Percentiles rank a stretch among this genome's conserved stretches.
Evolutionary conservation across 2,329 filamentous ascomycete genomes (phyloP).

Genomic region (Xylaria sp.): DNA sequence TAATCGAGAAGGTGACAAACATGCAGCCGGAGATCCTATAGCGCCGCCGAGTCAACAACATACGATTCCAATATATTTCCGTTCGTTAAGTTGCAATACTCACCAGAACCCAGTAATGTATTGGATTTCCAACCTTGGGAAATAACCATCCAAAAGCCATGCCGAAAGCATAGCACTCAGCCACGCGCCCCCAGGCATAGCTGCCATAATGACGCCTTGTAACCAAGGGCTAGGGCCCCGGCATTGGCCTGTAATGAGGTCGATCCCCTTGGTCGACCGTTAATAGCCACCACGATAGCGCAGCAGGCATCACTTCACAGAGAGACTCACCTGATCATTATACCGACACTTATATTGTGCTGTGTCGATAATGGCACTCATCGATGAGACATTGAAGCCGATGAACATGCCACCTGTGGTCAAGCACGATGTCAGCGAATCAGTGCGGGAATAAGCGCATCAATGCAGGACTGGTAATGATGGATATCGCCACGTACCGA

Average conservation of each 20-base stretch:
- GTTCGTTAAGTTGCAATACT: background rate
- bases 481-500: background rate
- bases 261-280: background rate
- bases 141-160: background rate
- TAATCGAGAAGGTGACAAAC: background rate
- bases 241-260: background rate
- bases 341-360: background rate
- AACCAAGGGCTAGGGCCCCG: background rate
- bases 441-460: background rate
- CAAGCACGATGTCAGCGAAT: background rate
- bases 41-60: background rate
- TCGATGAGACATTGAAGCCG: background rate
- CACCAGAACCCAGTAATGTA: background rate
- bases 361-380: background rate
- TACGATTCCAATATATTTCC: background rate
- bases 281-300: background rate
- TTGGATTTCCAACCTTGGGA: background rate
- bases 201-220: background rate
- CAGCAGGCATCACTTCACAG: background rate
- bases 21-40: background rate
- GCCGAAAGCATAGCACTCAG: background rate
- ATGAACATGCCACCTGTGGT: background rate
- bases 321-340: background rate
- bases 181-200: background rate
- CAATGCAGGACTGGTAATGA: background rate